Evolutionary conservation across 1,139 yeast species (phyloP), one percentile per base, ranked within the genome.

Genomic region (Pichia sp.): DNA sequence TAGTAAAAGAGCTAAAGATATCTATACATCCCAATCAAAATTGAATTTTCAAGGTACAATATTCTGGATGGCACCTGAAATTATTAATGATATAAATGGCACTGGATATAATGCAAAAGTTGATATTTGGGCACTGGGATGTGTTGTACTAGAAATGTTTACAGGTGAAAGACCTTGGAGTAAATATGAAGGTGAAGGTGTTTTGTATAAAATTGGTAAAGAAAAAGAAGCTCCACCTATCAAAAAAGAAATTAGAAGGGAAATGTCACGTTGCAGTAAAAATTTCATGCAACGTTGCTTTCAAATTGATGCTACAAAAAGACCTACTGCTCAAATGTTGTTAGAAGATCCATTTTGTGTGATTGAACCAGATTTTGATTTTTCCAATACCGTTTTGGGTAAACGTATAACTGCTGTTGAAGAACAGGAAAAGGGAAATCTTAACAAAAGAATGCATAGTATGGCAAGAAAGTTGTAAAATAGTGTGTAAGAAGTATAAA

Each of bases 51-150:
- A 93, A 63, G 99, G 99, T 18, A 89, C 98, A 0, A 89, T 93
- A 3, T 93, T 89, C 60, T 93, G 98, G 98, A 93, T 93, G 98
- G 99, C 99, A 0, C 99, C 99, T 0, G 99, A 93, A 60, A 96
- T 93, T 47, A 88, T 93, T 43, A 87, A 85, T 57, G 84, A 83
- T 53, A 48, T 54, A 5, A 81, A 79, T 42, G 84, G 82, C 51
- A 95, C 83, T 58, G 49, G 49, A 10, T 93, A 93, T 59, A 86
- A 95, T 65, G 98, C 98, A 22, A 93, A 93, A 62, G 88, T 93
- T 29, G 94, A 84, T 61, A 82, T 84, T 29, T 84, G 94, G 94
- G 81, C 97, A 0, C 64, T 89, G 31, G 99, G 98, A 0, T 93
- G 99, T 69, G 95, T 93, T 45, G 93, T 91, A 4, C 61, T 91